Conservation (phyloP, 148 eudicot genomes). For the Oxyria digyna region DNA sequence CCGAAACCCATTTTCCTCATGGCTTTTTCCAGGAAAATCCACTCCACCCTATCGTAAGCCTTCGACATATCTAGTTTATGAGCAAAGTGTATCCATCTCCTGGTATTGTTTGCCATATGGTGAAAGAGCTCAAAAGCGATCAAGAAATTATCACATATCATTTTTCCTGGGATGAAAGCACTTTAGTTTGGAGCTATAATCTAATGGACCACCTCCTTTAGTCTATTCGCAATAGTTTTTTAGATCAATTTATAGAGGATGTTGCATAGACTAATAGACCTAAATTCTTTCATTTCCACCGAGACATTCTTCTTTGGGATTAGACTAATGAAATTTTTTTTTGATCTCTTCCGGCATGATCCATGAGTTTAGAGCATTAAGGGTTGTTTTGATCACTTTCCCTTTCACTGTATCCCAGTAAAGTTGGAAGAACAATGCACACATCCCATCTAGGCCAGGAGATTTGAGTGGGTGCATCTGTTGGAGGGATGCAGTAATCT, state of each 20-base stretch:
- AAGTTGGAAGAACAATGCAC: neutral
- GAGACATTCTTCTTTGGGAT: neutral
- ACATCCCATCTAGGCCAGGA: neutral
- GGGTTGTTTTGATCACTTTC: fast-evolving
- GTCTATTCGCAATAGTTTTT: neutral
- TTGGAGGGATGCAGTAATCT: neutral
- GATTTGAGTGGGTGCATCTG: neutral
- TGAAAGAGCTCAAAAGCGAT: no score
- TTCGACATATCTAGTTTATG: neutral
- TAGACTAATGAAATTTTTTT: neutral
- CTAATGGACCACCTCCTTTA: no score
- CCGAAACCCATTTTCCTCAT: neutral
- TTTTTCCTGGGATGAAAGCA: no score
- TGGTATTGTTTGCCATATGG: no score
- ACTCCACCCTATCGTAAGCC: slow-evolving; percentile 8
- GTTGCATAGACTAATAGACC: neutral
- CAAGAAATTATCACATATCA: no score
- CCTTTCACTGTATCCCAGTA: no score
- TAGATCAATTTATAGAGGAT: neutral
- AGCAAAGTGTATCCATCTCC: neutral
- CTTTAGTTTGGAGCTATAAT: no score
- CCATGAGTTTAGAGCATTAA: neutral
- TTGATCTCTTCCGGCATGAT: no score
- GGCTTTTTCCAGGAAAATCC: neutral
- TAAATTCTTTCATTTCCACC: neutral